Base-by-base conservation (phyloP, 495 filamentous ascomycete species). In the Cryomyces minteri region DNA sequence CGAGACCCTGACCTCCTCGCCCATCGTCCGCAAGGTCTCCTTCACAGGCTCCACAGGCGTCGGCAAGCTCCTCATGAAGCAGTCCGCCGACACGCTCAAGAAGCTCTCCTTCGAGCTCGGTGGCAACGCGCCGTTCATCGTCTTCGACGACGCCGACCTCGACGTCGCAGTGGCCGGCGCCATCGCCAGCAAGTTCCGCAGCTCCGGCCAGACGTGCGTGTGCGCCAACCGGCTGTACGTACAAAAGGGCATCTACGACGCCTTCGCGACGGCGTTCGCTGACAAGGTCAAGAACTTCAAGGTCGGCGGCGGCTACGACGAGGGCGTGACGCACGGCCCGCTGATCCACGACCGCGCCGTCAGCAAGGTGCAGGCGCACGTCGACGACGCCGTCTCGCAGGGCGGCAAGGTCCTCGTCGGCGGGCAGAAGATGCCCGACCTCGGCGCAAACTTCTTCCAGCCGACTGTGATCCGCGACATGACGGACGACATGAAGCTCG, bases 191-290 rank as follows among this genome's bases (percentile, higher is more conserved):
- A 82, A 82, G 51, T 82, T 78, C 69, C 69, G 78, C 25, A 73
- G 76, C 57, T 72, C 72, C 0, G 78, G 80, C 4, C 80, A 85
- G 56, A 80, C 80, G 0, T 85, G 80, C 54, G 77, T 84, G 33
- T 79, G 78, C 1, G 79, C 80, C 2, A 85, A 85, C 56, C 58
- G 80, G 0, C 68, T 85, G 37, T 85, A 80, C 54, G 70, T 85
- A 1, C 79, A 85, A 57, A 39, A 45, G 7, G 60, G 62, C 37
- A 62, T 66, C 46, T 66, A 66, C 53, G 62, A 66, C 47, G 49
- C 56, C 3, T 74, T 72, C 49, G 57, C 59, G 1, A 46, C 54
- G 32, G 55, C 52, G 9, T 62, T 65, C 46, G 50, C 55, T 8
- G 58, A 60, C 48, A 65, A 65, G 41, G 62, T 64, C 28, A 59